Base-by-base conservation (phyloP, 2,329 filamentous ascomycete genomes). In the Aspergillus sp. region DNA sequence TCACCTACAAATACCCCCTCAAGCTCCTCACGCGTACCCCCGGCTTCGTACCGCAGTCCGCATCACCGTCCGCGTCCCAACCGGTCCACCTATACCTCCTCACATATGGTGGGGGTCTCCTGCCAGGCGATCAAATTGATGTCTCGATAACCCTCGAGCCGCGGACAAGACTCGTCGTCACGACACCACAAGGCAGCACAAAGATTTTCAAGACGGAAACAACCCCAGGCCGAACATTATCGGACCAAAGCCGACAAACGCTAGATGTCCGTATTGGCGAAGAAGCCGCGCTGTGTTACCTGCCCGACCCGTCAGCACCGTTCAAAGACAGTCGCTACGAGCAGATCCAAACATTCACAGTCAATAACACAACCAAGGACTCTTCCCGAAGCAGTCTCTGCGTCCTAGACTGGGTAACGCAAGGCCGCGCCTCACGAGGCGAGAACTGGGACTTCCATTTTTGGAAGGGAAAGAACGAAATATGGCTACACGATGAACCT, bases 231-330 rank as follows among this genome's bases (percentile, higher is more conserved):
- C 52, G 52, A 21, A 50, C 54, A 39, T 50, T 72, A 19, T 66
- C 68, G 24, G 68, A 73, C 46, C 73, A 79, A 59, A 82, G 79
- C 33, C 69, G 74, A 35, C 83, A 85, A 67, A 70, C 70, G 9
- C 77, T 84, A 67, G 75, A 76, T 37, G 80, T 84, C 7, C 68
- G 71, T 45, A 69, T 87, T 15, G 75, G 73, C 39, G 66, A 75
- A 15, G 75, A 77, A 58, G 77, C 83, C 19, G 83, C 82, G 23
- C 71, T 87, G 45, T 82, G 82, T 64, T 87, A 86, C 60, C 83
- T 98, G 11, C 95, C 95, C 0, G 95, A 99, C 71, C 95, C 95
- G 0, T 90, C 96, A 3, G 93, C 97, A 71, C 95, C 95, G 0
- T 98, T 96, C 72, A 87, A 86, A 60, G 84, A 85, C 61, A 96